Conservation (phyloP, 2,329 filamentous ascomycete genomes). For the Thielaviopsis punctulata region DNA sequence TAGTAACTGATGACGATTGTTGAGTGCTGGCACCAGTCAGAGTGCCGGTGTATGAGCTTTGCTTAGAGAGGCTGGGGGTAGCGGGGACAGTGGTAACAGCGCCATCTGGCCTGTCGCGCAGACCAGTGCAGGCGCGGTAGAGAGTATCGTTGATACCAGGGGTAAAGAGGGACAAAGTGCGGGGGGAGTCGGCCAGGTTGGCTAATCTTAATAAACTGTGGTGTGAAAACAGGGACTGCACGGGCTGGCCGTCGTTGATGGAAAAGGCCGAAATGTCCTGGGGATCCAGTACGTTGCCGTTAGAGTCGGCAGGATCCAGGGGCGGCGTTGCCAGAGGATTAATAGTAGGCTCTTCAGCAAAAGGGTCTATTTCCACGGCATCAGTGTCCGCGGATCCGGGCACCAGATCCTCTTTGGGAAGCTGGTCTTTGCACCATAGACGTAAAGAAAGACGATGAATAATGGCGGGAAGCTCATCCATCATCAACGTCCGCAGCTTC, state of each 20-base stretch:
- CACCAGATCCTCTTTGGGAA: conserved; percentile 38
- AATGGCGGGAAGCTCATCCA: conserved; percentile 93
- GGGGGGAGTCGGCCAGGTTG: conserved; percentile 70
- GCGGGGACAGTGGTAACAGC: conserved; percentile 16
- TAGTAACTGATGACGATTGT: conserved; percentile 25
- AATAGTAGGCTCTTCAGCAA: conserved; percentile 36
- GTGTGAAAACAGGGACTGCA: conserved; percentile 82
- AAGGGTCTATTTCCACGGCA: conserved; percentile 27
- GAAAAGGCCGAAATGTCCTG: conserved; percentile 60
- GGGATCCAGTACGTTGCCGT: conserved; percentile 60
- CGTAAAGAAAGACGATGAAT: conserved; percentile 83
- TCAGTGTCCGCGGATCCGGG: conserved; percentile 15
- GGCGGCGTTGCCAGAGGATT: conserved; percentile 73
- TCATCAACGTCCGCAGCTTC: conserved; percentile 82
- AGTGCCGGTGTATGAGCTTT: conserved; percentile 34
- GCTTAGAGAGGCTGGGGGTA: conserved; percentile 41
- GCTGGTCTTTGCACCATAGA: conserved; percentile 78
- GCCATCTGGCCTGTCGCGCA: conserved; percentile 50
- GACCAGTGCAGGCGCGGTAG: conserved; percentile 80
- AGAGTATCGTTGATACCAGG: conserved; percentile 80
- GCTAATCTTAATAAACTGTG: conserved; percentile 79
- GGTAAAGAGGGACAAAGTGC: conserved; percentile 80
- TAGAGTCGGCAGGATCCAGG: conserved; percentile 63
- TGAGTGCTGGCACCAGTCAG: conserved; percentile 15
- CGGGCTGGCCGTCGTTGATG: conserved; percentile 61